Conservation (phyloP, 2,329 filamentous ascomycete species). For the Coniochaeta sp. region DNA sequence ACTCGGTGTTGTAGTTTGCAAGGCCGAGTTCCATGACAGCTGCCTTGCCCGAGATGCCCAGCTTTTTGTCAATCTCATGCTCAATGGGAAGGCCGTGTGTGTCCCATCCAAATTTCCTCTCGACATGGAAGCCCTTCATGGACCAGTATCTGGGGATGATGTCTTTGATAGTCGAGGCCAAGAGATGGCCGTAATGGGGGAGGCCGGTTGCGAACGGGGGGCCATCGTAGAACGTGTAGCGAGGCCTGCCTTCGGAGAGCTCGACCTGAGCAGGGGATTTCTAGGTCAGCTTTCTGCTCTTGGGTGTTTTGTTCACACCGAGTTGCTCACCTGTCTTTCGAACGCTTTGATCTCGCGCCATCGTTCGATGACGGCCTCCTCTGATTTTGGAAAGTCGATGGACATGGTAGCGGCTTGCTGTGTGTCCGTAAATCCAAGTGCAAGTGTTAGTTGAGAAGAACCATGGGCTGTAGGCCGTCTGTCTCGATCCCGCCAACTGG, state of each 20-base stretch:
- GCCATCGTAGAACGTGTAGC: constrained; percentile 93
- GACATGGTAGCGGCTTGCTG: constrained; percentile 49
- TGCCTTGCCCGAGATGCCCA: constrained; percentile 76
- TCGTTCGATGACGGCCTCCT: constrained; percentile 73
- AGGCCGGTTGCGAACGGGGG: constrained; percentile 62
- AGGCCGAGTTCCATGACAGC: constrained; percentile 83
- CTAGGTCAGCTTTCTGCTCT: background rate
- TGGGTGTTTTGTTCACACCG: background rate
- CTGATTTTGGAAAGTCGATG: constrained; percentile 88
- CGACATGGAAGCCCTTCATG: constrained; percentile 91
- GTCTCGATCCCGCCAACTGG: background rate
- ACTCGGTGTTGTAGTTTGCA: constrained; percentile 85
- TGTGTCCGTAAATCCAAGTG: background rate
- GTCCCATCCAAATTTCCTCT: constrained; percentile 91
- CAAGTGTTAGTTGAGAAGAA: background rate
- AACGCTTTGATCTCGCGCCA: constrained; percentile 95
- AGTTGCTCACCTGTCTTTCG: constrained; percentile 59
- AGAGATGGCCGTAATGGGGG: constrained; percentile 60
- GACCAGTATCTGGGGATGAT: constrained; percentile 96
- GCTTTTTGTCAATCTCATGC: constrained; percentile 95
- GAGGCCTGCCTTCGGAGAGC: constrained; percentile 72
- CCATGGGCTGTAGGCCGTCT: background rate
- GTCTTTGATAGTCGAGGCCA: constrained; percentile 94
- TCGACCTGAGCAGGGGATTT: constrained; percentile 39
- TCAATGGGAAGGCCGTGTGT: constrained; percentile 91